Evolutionary conservation across 345 rosid genomes (phyloP), one percentile per base, ranked within the genome.

Genomic region (Mercurialis annua): DNA sequence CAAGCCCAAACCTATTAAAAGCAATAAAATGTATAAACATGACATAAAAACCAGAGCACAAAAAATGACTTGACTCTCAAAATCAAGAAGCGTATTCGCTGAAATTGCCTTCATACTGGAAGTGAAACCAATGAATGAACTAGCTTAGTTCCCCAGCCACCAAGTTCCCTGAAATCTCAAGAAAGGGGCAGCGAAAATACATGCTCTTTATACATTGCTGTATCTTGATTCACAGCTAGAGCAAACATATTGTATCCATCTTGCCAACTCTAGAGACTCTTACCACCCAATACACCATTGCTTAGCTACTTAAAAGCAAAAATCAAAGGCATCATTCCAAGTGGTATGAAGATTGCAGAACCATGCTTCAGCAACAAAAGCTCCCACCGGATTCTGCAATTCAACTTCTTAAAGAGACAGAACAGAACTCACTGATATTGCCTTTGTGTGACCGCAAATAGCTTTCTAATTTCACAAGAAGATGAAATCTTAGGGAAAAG

Each of bases 231-330:
- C 24, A 63, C 23, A 30, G 49, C 40, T 48, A 48, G 20, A 33
- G 67, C 17, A 20, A 9, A 59, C 17, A 20, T 27, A 31, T 48
- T 50, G 38, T 65, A 48, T 65, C 31, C 15, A 50, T 49, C 56
- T 50, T 24, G 18, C 24, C 24, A 33, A 43, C 33, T 17, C 66
- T 1, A 62, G 31, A 46, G 17, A 17, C 30, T 16, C 38, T n/a
- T 31, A 57, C 62, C 27, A 61, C n/a, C 3, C 15, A 64, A n/a
- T 2, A 65, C 12, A 65, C 5, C 16, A 50, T 50, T 34, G 51
- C 11, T 14, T 34, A 40, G n/a, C 52, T 65, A 15, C 33, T 48
- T 31, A 36, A 61, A 43, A 55, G 18, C 21, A 27, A 23, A 36
- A 59, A 33, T 51, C 31, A 36, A 12, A 21, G 11, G 8, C 31